Conservation (phyloP, 768 basidiomycete genomes). For the Lactarius quietus region DNA sequence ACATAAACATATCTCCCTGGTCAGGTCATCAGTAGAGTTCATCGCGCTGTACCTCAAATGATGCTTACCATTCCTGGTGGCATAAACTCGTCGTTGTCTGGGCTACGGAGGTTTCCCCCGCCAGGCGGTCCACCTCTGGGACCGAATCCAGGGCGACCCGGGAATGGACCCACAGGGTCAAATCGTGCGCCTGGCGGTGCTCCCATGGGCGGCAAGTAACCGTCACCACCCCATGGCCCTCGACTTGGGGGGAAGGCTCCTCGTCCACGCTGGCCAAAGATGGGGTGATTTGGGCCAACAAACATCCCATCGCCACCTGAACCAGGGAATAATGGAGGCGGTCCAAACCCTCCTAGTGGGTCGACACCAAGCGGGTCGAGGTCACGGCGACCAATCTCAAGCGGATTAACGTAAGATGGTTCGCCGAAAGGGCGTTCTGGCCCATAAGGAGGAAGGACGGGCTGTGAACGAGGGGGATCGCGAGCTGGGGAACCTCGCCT, state of each 20-base stretch:
- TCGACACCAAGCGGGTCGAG: constrained; percentile 58
- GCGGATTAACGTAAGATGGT: constrained; percentile 52
- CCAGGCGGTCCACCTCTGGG: constrained; percentile 29
- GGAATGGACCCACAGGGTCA: constrained; percentile 71
- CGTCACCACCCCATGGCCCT: constrained; percentile 87
- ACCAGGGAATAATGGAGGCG: constrained; percentile 58
- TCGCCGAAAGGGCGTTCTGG: constrained; percentile 39
- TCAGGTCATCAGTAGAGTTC: background rate
- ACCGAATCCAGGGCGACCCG: constrained; percentile 33
- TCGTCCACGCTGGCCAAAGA: constrained; percentile 52
- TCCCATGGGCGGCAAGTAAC: constrained; percentile 79
- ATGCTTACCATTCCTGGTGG: constrained; percentile 72
- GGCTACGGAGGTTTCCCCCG: constrained; percentile 41
- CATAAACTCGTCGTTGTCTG: constrained; percentile 87
- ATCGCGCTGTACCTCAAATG: background rate
- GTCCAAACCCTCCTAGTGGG: constrained; percentile 39
- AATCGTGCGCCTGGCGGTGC: constrained; percentile 89
- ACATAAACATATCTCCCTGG: constrained; percentile 70
- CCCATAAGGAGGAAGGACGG: constrained; percentile 41
- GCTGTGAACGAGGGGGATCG: constrained; percentile 46
- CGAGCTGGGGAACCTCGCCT: constrained; percentile 34
- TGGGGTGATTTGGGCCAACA: constrained; percentile 83
- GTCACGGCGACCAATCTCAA: constrained; percentile 77
- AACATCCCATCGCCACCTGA: constrained; percentile 78
- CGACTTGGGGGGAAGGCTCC: constrained; percentile 37